phyloP scores from a whole-genome alignment of 148 eudicot genomes.

The Talinum fruticosum region DNA sequence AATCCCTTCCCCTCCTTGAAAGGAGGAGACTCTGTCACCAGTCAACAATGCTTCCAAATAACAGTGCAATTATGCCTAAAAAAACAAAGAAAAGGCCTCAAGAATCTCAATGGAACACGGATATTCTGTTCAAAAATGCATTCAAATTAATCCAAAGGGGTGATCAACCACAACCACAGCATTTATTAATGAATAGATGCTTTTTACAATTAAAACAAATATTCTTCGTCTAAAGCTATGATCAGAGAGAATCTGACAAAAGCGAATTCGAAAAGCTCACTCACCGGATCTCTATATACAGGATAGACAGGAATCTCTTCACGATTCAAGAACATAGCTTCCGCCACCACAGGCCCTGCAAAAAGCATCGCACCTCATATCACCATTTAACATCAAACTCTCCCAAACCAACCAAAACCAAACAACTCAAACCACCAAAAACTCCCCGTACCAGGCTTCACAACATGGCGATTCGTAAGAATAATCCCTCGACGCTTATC shows the following conservation, averaged over 20 bases:
- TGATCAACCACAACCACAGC: constrained; percentile 3
- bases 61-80: background rate
- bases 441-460: constrained; percentile 58
- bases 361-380: background rate
- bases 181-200: constrained; percentile 5
- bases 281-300: constrained; percentile 88
- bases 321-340: constrained; percentile 94
- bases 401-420: background rate
- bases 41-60: background rate
- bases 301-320: constrained; percentile 93
- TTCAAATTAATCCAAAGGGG: background rate
- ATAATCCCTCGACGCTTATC: constrained; percentile 87
- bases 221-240: background rate
- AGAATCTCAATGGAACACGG: background rate
- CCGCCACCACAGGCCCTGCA: constrained; percentile 94
- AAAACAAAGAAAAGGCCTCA: background rate
- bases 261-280: constrained; percentile 25
- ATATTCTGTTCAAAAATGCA: constrained; percentile 3
- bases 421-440: background rate
- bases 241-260: constrained; percentile 1
- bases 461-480: constrained; percentile 94
- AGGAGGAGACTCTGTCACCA: background rate
- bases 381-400: background rate
- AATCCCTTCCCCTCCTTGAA: background rate
- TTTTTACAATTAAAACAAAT: background rate